phyloP scores from a whole-genome alignment of 2,329 filamentous ascomycete genomes.

The Pleoardoris graminearum region DNA sequence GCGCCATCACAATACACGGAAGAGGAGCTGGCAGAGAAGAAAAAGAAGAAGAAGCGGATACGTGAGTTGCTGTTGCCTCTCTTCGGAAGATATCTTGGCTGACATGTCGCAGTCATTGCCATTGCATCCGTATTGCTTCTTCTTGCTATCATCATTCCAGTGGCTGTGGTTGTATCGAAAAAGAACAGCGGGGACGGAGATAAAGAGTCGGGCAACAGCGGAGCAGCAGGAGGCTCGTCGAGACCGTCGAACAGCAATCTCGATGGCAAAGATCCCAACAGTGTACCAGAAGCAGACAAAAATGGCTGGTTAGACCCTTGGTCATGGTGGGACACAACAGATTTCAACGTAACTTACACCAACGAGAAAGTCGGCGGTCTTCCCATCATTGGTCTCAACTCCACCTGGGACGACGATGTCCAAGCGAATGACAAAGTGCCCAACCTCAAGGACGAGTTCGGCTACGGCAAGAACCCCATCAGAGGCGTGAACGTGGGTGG shows the following conservation, averaged over 20 bases:
- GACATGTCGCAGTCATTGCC: constrained; percentile 40
- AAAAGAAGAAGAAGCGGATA: constrained; percentile 58
- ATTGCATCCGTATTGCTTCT: constrained; percentile 45
- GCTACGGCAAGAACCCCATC: constrained; percentile 77
- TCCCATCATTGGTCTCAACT: constrained; percentile 87
- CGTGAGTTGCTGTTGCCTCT: constrained; percentile 51
- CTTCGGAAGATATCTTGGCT: background rate
- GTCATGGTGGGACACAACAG: constrained; percentile 84
- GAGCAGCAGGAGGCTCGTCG: constrained; percentile 21
- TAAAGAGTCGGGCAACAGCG: constrained; percentile 15
- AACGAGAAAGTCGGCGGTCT: constrained; percentile 80
- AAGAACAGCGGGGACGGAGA: constrained; percentile 45
- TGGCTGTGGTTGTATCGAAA: constrained; percentile 51
- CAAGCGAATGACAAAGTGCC: constrained; percentile 80
- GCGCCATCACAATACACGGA: constrained; percentile 41
- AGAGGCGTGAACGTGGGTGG: constrained; percentile 91
- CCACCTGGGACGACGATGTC: constrained; percentile 81
- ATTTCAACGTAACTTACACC: constrained; percentile 96
- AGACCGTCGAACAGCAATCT: constrained; percentile 52
- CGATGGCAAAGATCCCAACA: constrained; percentile 47
- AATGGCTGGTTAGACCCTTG: constrained; percentile 85
- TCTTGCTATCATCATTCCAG: constrained; percentile 53
- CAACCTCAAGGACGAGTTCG: constrained; percentile 73
- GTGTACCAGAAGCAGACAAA: constrained; percentile 61
- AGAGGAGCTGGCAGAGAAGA: constrained; percentile 44